Evolutionary conservation across 1,284 basidiomycete species (phyloP).

Genomic region (Apiotrichum gracile): DNA sequence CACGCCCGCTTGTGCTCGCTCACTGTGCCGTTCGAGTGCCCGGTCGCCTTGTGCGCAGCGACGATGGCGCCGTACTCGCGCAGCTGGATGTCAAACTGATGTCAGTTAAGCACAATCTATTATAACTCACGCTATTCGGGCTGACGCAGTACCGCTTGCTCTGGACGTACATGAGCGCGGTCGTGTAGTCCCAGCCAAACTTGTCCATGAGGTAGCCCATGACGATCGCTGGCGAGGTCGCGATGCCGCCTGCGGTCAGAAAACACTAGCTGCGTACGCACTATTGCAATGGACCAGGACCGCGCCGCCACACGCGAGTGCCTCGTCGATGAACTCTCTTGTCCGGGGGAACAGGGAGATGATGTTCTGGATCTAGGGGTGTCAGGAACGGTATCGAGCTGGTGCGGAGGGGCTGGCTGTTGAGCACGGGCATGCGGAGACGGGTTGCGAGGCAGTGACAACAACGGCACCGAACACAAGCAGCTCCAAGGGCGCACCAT

Average conservation of each 20-base stretch:
- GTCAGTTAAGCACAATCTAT: neutral
- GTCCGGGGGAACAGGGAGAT: constrained; percentile 65
- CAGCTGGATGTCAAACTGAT: constrained; percentile 74
- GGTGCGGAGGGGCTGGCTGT: too few species aligned
- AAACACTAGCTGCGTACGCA: constrained; percentile 39
- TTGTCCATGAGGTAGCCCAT: constrained; percentile 89
- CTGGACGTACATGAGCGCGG: constrained; percentile 76
- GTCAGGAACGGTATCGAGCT: neutral
- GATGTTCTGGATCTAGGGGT: constrained; percentile 65
- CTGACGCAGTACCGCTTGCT: constrained; percentile 85
- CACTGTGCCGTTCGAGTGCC: constrained; percentile 2
- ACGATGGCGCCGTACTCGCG: constrained; percentile 88
- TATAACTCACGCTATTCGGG: constrained; percentile 59
- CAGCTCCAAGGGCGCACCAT: too few species aligned
- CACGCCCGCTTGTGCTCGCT: constrained; percentile 16
- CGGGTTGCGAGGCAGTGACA: too few species aligned
- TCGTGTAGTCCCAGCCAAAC: constrained; percentile 66
- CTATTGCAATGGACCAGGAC: constrained; percentile 90
- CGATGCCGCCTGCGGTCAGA: constrained; percentile 64
- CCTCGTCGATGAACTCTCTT: constrained; percentile 69
- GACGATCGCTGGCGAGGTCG: constrained; percentile 77
- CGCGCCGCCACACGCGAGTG: constrained; percentile 61
- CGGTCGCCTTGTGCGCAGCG: constrained; percentile 31
- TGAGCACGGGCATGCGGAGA: too few species aligned
- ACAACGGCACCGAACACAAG: too few species aligned